Evolutionary conservation across 352 stramenopile species (phyloP).

Genomic region (Elongisporangium undulatum): DNA sequence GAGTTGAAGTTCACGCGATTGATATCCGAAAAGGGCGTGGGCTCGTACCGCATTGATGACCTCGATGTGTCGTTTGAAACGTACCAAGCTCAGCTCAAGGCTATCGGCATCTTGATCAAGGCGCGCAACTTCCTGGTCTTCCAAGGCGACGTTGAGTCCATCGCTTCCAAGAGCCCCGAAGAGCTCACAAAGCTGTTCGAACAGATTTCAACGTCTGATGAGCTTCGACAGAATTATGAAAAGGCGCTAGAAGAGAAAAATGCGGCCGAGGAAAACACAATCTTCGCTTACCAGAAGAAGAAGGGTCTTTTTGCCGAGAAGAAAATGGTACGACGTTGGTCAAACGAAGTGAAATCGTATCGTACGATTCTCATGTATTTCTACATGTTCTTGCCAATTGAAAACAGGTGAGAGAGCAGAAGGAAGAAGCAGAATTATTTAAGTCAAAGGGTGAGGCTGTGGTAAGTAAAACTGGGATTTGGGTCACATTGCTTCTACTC

Average conservation of each 20-base stretch:
- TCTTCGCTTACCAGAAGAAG: constrained; percentile 96
- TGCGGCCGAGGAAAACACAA: constrained; percentile 89
- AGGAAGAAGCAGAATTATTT: constrained; percentile 89
- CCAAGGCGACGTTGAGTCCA: constrained; percentile 98
- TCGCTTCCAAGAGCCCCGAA: constrained; percentile 94
- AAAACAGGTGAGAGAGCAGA: constrained; percentile 91
- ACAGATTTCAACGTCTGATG: constrained; percentile 92
- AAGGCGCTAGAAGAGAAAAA: constrained; percentile 88
- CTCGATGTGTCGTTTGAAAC: constrained; percentile 84
- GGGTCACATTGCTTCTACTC: not conserved
- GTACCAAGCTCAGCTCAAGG: constrained; percentile 93
- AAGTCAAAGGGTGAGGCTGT: constrained; percentile 61
- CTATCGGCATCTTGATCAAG: constrained; percentile 98
- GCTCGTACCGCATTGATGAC: constrained; percentile 79
- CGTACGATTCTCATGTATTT: not conserved
- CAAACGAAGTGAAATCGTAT: no score
- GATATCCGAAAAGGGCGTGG: constrained; percentile 90
- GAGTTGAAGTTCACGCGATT: constrained; percentile 92
- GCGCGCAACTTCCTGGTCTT: constrained; percentile 99
- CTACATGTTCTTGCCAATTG: constrained; percentile 5
- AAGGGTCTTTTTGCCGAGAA: constrained; percentile 94
- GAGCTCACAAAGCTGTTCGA: constrained; percentile 98
- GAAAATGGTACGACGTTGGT: constrained; percentile 38
- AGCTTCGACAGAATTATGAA: constrained; percentile 83
- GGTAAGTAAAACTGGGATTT: constrained; percentile 21